Conservation (phyloP, 306 rosid species). For the Dryas drummondii region DNA sequence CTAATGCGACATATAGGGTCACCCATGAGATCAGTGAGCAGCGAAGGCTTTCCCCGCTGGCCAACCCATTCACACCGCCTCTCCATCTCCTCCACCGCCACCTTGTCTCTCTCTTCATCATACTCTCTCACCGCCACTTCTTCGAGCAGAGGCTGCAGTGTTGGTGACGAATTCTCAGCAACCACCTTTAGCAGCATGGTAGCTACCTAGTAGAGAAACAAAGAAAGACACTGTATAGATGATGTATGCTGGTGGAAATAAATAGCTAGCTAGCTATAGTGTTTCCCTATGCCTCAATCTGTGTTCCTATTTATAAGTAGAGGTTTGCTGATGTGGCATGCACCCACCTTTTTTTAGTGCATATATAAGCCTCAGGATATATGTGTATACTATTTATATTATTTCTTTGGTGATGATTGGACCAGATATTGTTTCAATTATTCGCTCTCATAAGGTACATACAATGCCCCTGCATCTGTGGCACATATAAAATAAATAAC, state of each 20-base stretch:
- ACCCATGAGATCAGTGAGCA: constrained; percentile 83
- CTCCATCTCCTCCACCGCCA: constrained; percentile 74
- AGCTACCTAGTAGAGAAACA: constrained; percentile 5
- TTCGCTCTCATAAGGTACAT: constrained; percentile 32
- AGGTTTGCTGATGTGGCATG: constrained; percentile 47
- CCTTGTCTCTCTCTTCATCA: constrained; percentile 61
- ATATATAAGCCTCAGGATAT: constrained; percentile 36
- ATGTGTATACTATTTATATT: constrained; percentile 22
- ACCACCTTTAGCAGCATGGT: constrained; percentile 62
- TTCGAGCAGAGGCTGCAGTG: constrained; percentile 10
- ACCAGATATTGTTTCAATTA: constrained; percentile 40
- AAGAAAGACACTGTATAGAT: not conserved
- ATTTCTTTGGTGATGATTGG: constrained; percentile 23
- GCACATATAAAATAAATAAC: not conserved
- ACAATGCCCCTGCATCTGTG: not conserved
- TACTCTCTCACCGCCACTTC: constrained; percentile 53
- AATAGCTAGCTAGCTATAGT: not conserved
- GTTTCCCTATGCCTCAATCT: not conserved
- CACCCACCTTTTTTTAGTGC: constrained; percentile 32
- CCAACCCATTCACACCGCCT: constrained; percentile 64
- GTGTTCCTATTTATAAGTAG: constrained; percentile 23
- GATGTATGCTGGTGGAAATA: too few species aligned
- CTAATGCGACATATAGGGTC: constrained; percentile 88
- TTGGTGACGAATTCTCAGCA: constrained; percentile 42
- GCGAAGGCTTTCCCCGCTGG: constrained; percentile 63